These are phyloP conservation scores for Kitagawia praeruptora DNA, from an alignment of 129 eudicot species.

Conservation along the genomic window DNA sequence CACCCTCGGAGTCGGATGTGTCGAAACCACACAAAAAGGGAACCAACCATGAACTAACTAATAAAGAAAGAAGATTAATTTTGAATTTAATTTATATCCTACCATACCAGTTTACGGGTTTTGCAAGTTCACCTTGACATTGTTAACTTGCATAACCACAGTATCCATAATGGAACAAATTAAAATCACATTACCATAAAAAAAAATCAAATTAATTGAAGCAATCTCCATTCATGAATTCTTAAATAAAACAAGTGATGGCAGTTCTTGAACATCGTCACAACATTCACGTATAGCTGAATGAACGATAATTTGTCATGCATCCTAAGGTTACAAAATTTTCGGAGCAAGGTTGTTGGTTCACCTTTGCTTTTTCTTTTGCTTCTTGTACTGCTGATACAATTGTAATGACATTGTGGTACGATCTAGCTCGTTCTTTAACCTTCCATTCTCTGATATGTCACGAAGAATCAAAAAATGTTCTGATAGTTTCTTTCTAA, in stretches of 20 bases:
- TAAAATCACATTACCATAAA: background rate
- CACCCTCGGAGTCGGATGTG: too few relatives aligned
- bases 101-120: too few relatives aligned
- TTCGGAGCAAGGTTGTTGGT: background rate
- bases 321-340: background rate
- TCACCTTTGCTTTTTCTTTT: slow-evolving; percentile 33
- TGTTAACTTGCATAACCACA: background rate
- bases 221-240: background rate
- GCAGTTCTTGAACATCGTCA: background rate
- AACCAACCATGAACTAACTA: too few relatives aligned
- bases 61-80: too few relatives aligned
- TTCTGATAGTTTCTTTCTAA: slow-evolving; percentile 51
- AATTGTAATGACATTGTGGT: slow-evolving; percentile 34
- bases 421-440: slow-evolving; percentile 52
- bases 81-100: too few relatives aligned
- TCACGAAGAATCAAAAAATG: slow-evolving; percentile 61
- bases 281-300: background rate
- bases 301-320: background rate
- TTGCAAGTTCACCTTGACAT: background rate
- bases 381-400: slow-evolving; percentile 54
- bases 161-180: background rate
- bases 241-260: background rate
- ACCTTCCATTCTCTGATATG: slow-evolving; percentile 50
- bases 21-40: too few relatives aligned
- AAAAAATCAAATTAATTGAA: background rate